Conservation (phyloP, 164 flowering plant genomes). For the Platanus orientalis region DNA sequence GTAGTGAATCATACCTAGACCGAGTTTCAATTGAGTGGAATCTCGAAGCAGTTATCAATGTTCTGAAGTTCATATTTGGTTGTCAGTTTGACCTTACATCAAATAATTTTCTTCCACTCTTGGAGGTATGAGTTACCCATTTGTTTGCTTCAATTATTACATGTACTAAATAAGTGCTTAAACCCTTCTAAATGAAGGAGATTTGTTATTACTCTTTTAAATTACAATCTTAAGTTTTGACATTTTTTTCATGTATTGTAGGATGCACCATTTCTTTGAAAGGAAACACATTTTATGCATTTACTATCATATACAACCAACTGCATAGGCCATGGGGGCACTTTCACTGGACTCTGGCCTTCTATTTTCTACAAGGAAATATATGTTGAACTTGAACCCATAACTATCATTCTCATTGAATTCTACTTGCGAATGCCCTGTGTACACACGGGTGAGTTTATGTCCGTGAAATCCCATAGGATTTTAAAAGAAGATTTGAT, state of each 20-base stretch:
- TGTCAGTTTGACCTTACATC: constrained; percentile 35
- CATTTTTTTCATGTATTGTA: not conserved
- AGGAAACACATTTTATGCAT: not conserved
- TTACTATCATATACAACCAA: not conserved
- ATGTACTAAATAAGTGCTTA: not conserved
- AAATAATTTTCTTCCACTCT: constrained; percentile 39
- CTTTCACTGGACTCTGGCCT: too few species aligned
- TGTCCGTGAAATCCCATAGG: too few species aligned
- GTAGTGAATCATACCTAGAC: constrained; percentile 45
- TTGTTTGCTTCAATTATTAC: constrained; percentile 1
- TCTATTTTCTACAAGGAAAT: too few species aligned
- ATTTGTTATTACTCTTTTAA: not conserved
- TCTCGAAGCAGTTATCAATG: constrained; percentile 31
- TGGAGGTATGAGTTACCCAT: constrained; percentile 39
- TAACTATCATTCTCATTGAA: too few species aligned
- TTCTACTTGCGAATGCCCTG: too few species aligned
- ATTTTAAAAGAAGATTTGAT: too few species aligned
- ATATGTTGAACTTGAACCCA: too few species aligned
- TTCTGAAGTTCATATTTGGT: constrained; percentile 48
- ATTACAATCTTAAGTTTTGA: not conserved
- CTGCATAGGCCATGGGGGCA: not conserved
- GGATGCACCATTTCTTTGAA: not conserved
- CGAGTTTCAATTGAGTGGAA: constrained; percentile 46
- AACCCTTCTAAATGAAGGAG: not conserved
- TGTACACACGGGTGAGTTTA: too few species aligned